Evolutionary conservation across 441 rosid genomes (phyloP).

Genomic region (Croton laevigatus): DNA sequence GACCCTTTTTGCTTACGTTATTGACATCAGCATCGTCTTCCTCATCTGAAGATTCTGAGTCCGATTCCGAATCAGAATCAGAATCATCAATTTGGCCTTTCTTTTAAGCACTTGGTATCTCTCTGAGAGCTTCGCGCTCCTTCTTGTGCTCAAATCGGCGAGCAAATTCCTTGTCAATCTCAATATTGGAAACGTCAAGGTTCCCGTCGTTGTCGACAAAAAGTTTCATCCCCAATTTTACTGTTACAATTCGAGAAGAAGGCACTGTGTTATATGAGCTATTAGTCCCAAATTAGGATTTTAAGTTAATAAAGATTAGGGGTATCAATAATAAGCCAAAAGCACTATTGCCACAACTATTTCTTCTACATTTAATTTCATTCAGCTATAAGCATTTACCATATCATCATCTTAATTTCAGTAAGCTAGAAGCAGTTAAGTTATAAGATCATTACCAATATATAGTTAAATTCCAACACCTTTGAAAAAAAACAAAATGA

Average conservation of each 20-base stretch:
- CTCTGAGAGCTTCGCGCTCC: constrained; percentile 63
- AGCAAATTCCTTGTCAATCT: constrained; percentile 51
- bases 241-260: not conserved
- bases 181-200: constrained; percentile 35
- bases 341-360: too few species aligned
- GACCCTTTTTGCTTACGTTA: constrained; percentile 19
- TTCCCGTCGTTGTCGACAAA: constrained; percentile 44
- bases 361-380: too few species aligned
- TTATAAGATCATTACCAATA: too few species aligned
- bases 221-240: constrained; percentile 41
- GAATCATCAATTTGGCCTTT: constrained; percentile 42
- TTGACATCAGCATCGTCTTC: constrained; percentile 31
- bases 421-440: too few species aligned
- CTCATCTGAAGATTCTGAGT: constrained; percentile 32
- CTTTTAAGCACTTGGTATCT: constrained; percentile 45
- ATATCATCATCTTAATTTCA: too few species aligned
- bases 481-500: too few species aligned
- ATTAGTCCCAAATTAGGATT: not conserved
- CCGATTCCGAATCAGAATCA: constrained; percentile 22
- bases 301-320: too few species aligned
- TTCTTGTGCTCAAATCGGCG: constrained; percentile 53
- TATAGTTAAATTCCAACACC: too few species aligned
- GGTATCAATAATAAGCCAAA: too few species aligned
- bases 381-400: too few species aligned
- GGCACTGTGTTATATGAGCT: too few species aligned